Evolutionary conservation across 352 stramenopile genomes (phyloP).

Genomic region (Globisporangium echinulatum): DNA sequence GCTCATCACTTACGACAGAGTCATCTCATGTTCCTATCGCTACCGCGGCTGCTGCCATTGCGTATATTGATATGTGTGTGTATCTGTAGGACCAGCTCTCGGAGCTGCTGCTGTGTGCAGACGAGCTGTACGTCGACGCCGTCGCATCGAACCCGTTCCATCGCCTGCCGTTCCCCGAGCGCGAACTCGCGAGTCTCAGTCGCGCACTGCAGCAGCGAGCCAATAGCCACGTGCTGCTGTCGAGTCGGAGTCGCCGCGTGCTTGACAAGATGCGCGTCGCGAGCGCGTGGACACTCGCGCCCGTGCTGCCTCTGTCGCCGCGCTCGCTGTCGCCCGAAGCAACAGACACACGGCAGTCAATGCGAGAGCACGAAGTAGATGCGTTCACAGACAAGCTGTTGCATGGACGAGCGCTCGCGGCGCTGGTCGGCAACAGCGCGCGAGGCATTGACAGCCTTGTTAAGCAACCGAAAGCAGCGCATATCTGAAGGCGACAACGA

Average conservation of each 20-base stretch:
- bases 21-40: not conserved
- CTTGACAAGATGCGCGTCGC: slow-evolving; percentile 31
- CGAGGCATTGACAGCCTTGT: too few relatives aligned
- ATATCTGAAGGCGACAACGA: too few relatives aligned
- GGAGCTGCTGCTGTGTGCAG: slow-evolving; percentile 24
- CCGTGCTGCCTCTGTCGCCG: too few relatives aligned
- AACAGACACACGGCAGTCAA: not conserved
- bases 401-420: too few relatives aligned
- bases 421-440: too few relatives aligned
- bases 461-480: too few relatives aligned
- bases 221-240: slow-evolving; percentile 28
- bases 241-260: slow-evolving; percentile 23
- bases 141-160: slow-evolving; percentile 41
- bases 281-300: slow-evolving; percentile 2
- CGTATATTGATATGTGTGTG: too few relatives aligned
- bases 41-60: too few relatives aligned
- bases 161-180: slow-evolving; percentile 8
- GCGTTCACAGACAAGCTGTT: too few relatives aligned
- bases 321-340: not conserved
- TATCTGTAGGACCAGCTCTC: slow-evolving; percentile 25
- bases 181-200: slow-evolving; percentile 19
- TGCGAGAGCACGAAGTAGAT: not conserved
- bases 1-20: not conserved
- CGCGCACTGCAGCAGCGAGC: slow-evolving; percentile 23
- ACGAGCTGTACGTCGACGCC: slow-evolving; percentile 42